Base-by-base conservation (phyloP, 371 early-diverging fungal species). In the Lichtheimia hyalospora region DNA sequence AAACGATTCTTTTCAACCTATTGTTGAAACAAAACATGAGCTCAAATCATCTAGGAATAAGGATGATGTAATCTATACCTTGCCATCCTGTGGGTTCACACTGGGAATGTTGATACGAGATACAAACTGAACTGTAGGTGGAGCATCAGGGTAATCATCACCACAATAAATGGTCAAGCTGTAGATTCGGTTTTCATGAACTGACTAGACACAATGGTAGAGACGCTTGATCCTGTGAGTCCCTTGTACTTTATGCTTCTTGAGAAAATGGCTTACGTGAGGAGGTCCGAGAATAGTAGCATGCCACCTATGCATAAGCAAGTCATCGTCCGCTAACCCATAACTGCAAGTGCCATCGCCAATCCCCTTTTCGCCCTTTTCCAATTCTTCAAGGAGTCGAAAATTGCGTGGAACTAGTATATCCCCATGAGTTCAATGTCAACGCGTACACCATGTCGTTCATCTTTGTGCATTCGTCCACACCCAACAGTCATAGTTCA, bases 201-300 rank as follows among this genome's bases (percentile, higher is more conserved):
- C 88, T 23, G 95, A 88, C 96, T 96, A 71, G 14, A 51, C 3
- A 49, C 23, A 14, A 39, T 18, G 16, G 21, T 34, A 10, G 6
- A 34, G 34, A 34, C 2, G 10, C 34, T 34, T 34, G 34, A 34
- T 34, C 10, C 34, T 34, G 34, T 34, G 34, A 34, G 34, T 34
- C n/a, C n/a, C n/a, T n/a, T n/a, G n/a, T n/a, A n/a, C n/a, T n/a
- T n/a, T n/a, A 28, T 7, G 5, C 28, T 5, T 28, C 7, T 28
- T 28, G 28, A 7, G n/a, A 28, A 6, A 1, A 1, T 3, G 13
- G 51, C 84, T 73, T 87, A 95, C 96, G 69, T 93, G 87, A 61
- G 86, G 83, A 21, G 96, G 94, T n/a, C 98, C 97, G 53, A 98
- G 87, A 68, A 98, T 96, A 49, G 97, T 96, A 7, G 94, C 98